Evolutionary conservation across 2,329 filamentous ascomycete genomes (phyloP).

Genomic region (Torrubiellomyces zombiae): DNA sequence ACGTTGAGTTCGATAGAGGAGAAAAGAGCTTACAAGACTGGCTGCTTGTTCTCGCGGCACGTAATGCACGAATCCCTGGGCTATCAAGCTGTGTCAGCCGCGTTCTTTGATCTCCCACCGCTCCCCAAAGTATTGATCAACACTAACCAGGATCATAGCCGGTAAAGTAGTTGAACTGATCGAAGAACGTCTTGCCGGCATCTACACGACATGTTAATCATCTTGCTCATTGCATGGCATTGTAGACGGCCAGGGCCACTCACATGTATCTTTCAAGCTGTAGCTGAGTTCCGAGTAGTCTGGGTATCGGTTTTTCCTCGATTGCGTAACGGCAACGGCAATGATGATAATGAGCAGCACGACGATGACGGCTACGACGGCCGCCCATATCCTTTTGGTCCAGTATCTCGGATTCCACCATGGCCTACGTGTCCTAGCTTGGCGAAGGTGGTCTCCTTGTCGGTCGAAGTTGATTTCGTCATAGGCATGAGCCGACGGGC

Average conservation of each 20-base stretch:
- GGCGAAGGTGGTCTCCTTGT: conserved; percentile 7
- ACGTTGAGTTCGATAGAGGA: background rate
- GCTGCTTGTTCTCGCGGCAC: conserved; percentile 25
- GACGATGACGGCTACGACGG: conserved; percentile 17
- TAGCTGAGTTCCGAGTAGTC: conserved; percentile 31
- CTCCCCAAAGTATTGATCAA: background rate
- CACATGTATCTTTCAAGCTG: conserved; percentile 30
- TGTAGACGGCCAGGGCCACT: conserved; percentile 7
- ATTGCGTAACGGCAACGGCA: conserved; percentile 24
- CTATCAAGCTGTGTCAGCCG: conserved; percentile 9
- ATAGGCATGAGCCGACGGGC: conserved; percentile 10
- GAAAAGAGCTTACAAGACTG: conserved; percentile 19
- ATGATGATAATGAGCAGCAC: conserved; percentile 32
- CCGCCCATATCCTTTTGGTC: conserved; percentile 34
- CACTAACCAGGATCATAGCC: conserved; percentile 29
- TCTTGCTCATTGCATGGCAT: background rate
- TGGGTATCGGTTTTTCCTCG: conserved; percentile 27
- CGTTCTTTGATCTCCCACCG: too few relatives aligned
- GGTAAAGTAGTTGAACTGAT: conserved; percentile 35
- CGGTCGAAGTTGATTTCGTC: conserved; percentile 12
- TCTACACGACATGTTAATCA: conserved; percentile 17
- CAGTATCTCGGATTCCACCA: conserved; percentile 35
- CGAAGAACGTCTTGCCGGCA: conserved; percentile 32
- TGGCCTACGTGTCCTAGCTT: conserved; percentile 12
- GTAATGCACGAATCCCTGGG: conserved; percentile 36